Evolutionary conservation across 352 stramenopile genomes (phyloP), one percentile per base, ranked within the genome.

Genomic region (Phytophthora europaea): DNA sequence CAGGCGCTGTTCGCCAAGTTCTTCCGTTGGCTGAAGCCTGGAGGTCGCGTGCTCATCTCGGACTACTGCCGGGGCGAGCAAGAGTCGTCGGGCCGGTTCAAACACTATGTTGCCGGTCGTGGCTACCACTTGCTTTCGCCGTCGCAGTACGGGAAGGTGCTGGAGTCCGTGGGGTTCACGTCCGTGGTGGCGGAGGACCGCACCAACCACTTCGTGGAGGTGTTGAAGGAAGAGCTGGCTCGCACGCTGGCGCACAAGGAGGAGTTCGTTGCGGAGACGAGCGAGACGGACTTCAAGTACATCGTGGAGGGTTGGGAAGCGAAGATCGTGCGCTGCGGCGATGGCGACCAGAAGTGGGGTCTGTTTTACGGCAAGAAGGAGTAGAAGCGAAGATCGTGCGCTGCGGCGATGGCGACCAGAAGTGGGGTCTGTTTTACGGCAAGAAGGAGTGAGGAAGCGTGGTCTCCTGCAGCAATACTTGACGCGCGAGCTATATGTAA

Each of bases 261-360:
- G 22, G 78, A 90, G 53, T 93, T 93, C 72, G 78, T 92, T 38
- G 60, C 80, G 22, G 81, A 91, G 73, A 93, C 84, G 69, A 91
- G 82, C 36, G 83, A 83, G 51, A 51, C 87, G 48, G 86, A 93
- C 62, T 92, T 89, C 63, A 59, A 85, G 57, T 87, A 85, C 62
- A 93, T 93, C 34, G 82, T 93, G 18, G 76, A 88, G 38, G 84
- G 86, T 40, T 93, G 86, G 86, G 64, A 91, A 67, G 68, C 83
- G 28, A 93, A 93, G 72, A 70, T 93, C 26, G 76, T 90, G 57
- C 83, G 86, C 38, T 92, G 84, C 16, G 83, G 64, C 1, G 86
- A 93, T 1, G 86, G 86, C 15, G 84, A 93, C 38, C 86, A 93
- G 73, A 92, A 91, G 68, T 93, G 86, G 86, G 86, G 86, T n/a